Evolutionary conservation across 148 eudicot species (phyloP).

Genomic region (Hydrangea macrophylla): DNA sequence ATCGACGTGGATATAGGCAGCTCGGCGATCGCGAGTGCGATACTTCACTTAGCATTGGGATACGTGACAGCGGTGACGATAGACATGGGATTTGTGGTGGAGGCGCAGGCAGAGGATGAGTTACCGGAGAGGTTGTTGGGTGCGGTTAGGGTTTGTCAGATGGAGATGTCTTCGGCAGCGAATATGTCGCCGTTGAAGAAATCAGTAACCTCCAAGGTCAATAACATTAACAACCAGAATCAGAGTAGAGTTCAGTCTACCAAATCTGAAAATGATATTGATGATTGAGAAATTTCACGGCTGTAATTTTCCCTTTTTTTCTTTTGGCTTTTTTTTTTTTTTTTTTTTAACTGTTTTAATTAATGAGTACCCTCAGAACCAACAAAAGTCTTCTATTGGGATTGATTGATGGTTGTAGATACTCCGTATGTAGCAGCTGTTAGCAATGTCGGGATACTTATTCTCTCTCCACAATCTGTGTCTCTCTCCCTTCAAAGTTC

Average conservation of each 20-base stretch:
- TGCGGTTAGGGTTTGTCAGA: conserved; percentile 77
- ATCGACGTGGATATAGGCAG: conserved; percentile 83
- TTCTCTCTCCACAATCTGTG: no score
- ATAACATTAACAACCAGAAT: neutral
- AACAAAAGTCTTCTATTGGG: no score
- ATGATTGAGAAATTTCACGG: conserved; percentile 1
- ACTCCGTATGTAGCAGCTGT: no score
- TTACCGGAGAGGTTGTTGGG: conserved; percentile 79
- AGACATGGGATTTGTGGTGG: conserved; percentile 90
- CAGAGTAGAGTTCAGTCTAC: conserved; percentile 8
- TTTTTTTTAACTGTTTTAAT: no score
- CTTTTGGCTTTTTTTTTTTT: no score
- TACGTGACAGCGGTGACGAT: conserved; percentile 71
- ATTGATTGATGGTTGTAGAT: no score
- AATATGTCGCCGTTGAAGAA: conserved; percentile 27
- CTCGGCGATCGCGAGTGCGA: conserved; percentile 77
- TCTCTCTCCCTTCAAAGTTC: no score
- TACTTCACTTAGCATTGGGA: conserved; percentile 79
- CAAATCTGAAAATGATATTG: conserved; percentile 10
- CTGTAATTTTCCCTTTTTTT: neutral
- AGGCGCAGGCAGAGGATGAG: conserved; percentile 78
- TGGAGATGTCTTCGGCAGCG: conserved; percentile 78
- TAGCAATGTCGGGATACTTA: no score
- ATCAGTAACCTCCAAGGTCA: neutral
- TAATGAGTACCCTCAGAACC: no score